Evolutionary conservation across 2,329 filamentous ascomycete species (phyloP), one percentile per base, ranked within the genome.

Genomic region (Aschersonia sp.): DNA sequence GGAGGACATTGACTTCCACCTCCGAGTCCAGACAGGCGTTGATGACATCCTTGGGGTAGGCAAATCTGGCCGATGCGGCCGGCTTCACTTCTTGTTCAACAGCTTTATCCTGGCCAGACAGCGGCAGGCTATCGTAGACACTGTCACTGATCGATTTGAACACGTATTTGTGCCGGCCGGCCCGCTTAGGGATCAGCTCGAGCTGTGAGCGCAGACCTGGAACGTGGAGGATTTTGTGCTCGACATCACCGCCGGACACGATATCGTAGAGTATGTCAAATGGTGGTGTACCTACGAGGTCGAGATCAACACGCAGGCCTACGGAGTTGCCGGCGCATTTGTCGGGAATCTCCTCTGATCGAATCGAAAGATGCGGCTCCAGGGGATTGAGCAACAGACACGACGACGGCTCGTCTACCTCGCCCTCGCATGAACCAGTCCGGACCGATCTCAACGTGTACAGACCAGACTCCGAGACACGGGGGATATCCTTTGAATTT

Each of bases 311-410:
- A 9, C 84, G 78, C 47, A 98, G 75, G 41, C 92, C 92, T 52
- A 98, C 86, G 0, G 92, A 87, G 58, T 88, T 95, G 44, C 89
- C 88, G 37, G 89, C 90, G 62, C 92, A 98, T 61, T 94, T 94
- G 63, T 98, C 92, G 46, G 87, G 85, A 42, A 98, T 88, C 52
- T 88, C 83, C 56, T 94, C 85, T 6, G 80, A 74, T 33, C 75
- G 76, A 45, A 98, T 70, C 5, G 78, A 72, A 49, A 98, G 63
- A 48, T 83, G 79, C 8, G 92, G 92, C 64, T 95, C 83, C 0
- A 92, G 82, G 5, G 92, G 92, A 54, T 97, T 98, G 54, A 94
- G 74, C 47, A 98, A 70, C 50, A 95, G 72, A 62, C 90, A 97
- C n/a, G 89, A 92, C 2, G 90, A 86, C 31, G 92, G 92, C 62